A percentile compares a stretch with the other conserved stretches of the same genome.
These are phyloP conservation scores for Microcyclospora tardicrescens DNA, from an alignment of 2,329 filamentous ascomycete genomes.

Conservation along the genomic window DNA sequence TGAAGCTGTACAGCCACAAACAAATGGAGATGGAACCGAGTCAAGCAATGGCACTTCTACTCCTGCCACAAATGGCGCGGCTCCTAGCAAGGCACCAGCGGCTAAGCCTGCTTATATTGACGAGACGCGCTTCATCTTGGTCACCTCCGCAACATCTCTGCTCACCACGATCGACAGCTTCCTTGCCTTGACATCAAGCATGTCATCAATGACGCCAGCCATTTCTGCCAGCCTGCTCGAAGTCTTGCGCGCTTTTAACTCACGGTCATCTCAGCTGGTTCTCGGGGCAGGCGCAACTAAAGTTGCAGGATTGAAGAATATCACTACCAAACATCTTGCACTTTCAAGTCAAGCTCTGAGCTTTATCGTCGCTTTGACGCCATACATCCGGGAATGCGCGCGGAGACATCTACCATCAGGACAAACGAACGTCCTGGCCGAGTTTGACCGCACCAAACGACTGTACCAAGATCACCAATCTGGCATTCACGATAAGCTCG, in stretches of 20 bases:
- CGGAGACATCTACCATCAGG: conserved; percentile 51
- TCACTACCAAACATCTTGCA: conserved; percentile 88
- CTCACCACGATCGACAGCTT: conserved; percentile 72
- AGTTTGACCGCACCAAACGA: conserved; percentile 79
- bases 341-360: conserved; percentile 79
- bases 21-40: conserved; percentile 22
- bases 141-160: conserved; percentile 68
- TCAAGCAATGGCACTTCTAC: conserved; percentile 18
- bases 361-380: conserved; percentile 76
- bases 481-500: conserved; percentile 81
- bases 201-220: conserved; percentile 80
- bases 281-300: conserved; percentile 83
- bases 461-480: conserved; percentile 80
- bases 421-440: conserved; percentile 43
- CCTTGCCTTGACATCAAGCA: conserved; percentile 66
- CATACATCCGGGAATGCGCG: conserved; percentile 82
- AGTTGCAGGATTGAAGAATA: conserved; percentile 84
- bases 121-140: conserved; percentile 72
- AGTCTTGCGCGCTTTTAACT: conserved; percentile 89
- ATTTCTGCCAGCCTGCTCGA: conserved; percentile 68
- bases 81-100: conserved; percentile 1
- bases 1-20: conserved; percentile 1
- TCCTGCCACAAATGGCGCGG: conserved; percentile 8
- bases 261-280: conserved; percentile 88
- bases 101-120: conserved; percentile 55